These are phyloP conservation scores for Cercospora sesami DNA, from an alignment of 2,329 filamentous ascomycete genomes.

Conservation along the genomic window DNA sequence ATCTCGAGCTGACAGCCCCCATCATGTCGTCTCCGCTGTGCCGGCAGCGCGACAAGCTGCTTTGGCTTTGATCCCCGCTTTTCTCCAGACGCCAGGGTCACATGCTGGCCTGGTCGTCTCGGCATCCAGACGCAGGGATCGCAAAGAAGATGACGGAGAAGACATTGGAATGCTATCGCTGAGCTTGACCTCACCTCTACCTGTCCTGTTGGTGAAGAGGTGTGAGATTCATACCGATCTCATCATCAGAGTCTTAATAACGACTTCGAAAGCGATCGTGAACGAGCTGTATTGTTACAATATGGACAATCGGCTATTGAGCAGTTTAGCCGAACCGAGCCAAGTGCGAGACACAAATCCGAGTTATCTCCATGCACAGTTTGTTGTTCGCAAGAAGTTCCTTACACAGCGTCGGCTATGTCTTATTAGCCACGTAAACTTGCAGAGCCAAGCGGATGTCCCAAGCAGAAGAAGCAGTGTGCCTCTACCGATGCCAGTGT, in stretches of 20 bases:
- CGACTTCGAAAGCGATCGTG: neutral
- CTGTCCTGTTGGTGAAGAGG: neutral
- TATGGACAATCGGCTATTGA: neutral
- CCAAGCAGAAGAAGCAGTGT: neutral
- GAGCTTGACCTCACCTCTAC: neutral
- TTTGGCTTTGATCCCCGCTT: slow-evolving; percentile 3
- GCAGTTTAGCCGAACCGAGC: neutral
- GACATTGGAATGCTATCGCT: neutral
- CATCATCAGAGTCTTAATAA: neutral
- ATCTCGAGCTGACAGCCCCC: neutral
- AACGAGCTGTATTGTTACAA: neutral
- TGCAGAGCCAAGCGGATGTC: neutral
- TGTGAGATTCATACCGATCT: neutral
- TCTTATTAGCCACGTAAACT: neutral
- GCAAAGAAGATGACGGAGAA: neutral
- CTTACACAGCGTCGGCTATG: neutral
- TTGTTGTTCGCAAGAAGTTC: neutral
- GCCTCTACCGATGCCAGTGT: neutral
- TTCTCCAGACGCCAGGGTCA: slow-evolving; percentile 6
- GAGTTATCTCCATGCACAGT: neutral
- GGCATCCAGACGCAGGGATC: neutral
- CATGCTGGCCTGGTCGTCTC: neutral
- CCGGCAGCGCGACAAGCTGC: slow-evolving; percentile 3
- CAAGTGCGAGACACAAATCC: neutral
- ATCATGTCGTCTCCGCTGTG: slow-evolving; percentile 5